Base-by-base conservation (phyloP, 352 stramenopile species). In the Globisporangium rhizosaccharum region DNA sequence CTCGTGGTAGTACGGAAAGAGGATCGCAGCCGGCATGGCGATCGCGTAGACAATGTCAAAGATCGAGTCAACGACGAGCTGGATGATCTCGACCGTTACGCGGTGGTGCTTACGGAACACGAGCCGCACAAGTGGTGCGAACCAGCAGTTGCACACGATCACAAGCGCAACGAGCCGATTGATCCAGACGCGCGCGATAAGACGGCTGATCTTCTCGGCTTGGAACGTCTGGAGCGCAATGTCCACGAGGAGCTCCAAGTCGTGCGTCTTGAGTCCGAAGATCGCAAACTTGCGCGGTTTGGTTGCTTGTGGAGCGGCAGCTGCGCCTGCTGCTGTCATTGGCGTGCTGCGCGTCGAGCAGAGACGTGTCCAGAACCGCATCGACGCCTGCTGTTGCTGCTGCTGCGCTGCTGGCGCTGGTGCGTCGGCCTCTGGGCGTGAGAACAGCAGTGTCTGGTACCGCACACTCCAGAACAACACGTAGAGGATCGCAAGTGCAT, bases 101-200 rank as follows among this genome's bases (percentile, higher is more conserved):
- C n/a, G 51, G 45, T n/a, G 63, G 14, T 23, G 63, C 8, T 11
- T 46, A 0, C 25, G 37, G 20, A 65, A 30, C 25, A 30, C 9
- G 8, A 59, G 48, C 15, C 66, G 39, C 23, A 67, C 15, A 8
- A 70, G 23, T 12, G 66, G 66, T 6, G 55, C 61, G 18, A 65
- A 63, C 55, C 50, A 70, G 48, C 66, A 73, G 51, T 73, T 70
- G 18, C 57, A 23, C n/a, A 70, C 57, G 12, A 73, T 44, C n/a
- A 64, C 51, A 20, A 51, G 8, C 17, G 56, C 23, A 23, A 55
- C 57, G 11, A 70, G 17, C 10, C 65, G 48, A 25, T 61, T 73
- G 49, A 70, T 55, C 66, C 54, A 70, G 33, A 37, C 33, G 45
- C 33, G 41, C n/a, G 56, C 30, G 50, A 67, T 58, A 18, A 64